phyloP scores from a whole-genome alignment of 805 yeast genomes.

The Candida maltosa region DNA sequence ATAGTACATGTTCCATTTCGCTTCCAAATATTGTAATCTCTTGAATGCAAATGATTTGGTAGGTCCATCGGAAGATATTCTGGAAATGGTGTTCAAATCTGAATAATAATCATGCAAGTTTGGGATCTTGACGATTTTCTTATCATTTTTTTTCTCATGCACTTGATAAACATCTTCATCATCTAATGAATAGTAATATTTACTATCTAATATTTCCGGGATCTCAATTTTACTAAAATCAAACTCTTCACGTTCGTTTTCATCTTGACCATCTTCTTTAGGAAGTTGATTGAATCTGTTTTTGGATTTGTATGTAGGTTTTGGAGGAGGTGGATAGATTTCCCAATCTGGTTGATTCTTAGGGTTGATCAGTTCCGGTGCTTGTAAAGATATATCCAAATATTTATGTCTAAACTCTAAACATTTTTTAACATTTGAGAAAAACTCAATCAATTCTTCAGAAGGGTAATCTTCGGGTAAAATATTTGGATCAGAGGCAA shows the following conservation, averaged over 20 bases:
- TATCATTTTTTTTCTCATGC: constrained; percentile 30
- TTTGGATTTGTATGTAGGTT: constrained; percentile 72
- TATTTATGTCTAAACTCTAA: constrained; percentile 75
- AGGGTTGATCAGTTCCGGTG: constrained; percentile 70
- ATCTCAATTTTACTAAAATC: constrained; percentile 54
- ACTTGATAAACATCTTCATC: constrained; percentile 72
- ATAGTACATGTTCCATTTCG: constrained; percentile 91
- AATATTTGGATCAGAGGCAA: constrained; percentile 10
- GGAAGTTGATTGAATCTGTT: constrained; percentile 47
- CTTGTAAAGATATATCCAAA: constrained; percentile 66
- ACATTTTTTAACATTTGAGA: constrained; percentile 60
- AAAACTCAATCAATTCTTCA: constrained; percentile 63
- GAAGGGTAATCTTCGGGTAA: constrained; percentile 55
- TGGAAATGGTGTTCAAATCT: constrained; percentile 73
- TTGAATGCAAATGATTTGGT: constrained; percentile 94
- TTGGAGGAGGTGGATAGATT: constrained; percentile 91
- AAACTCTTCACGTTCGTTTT: constrained; percentile 51
- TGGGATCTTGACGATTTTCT: constrained; percentile 62
- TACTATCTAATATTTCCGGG: constrained; percentile 42
- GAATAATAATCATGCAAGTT: constrained; percentile 78
- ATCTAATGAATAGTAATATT: constrained; percentile 45
- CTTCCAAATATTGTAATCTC: constrained; percentile 89
- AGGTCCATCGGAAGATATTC: constrained; percentile 90
- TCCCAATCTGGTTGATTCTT: constrained; percentile 72
- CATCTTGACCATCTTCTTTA: constrained; percentile 24